Evolutionary conservation across 2,329 filamentous ascomycete genomes (phyloP).

Genomic region (Colletotrichum ledebouriae): DNA sequence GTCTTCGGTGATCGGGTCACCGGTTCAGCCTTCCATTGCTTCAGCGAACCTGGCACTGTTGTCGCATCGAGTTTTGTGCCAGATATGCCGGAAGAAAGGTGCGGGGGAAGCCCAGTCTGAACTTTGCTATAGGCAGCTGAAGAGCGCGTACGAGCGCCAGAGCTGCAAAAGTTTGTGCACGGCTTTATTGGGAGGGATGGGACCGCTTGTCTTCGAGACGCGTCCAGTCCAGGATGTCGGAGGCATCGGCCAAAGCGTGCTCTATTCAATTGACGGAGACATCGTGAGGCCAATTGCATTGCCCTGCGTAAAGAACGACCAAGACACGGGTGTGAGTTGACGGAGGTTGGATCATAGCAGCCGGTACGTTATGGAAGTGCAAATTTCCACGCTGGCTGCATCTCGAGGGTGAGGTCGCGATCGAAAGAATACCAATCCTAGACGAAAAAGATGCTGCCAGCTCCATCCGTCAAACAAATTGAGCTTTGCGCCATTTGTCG

Average conservation of each 20-base stretch:
- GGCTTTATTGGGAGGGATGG: conserved; percentile 2
- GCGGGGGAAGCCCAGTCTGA: neutral
- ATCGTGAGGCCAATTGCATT: conserved; percentile 44
- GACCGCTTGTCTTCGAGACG: conserved; percentile 14
- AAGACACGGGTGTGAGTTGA: conserved; percentile 5
- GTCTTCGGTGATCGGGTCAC: neutral
- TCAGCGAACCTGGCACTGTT: neutral
- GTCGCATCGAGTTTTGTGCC: neutral
- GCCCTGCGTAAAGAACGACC: conserved; percentile 36
- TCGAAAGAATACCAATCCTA: neutral
- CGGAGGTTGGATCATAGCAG: conserved; percentile 35
- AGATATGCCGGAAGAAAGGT: no score
- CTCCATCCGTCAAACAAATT: conserved; percentile 33
- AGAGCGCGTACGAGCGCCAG: neutral
- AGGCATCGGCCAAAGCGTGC: conserved; percentile 40
- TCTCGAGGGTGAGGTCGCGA: conserved; percentile 19
- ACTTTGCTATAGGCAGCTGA: no score
- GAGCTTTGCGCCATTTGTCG: conserved; percentile 30
- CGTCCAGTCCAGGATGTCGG: conserved; percentile 27
- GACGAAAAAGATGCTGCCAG: conserved; percentile 18
- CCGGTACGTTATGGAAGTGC: conserved; percentile 16
- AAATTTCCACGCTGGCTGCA: conserved; percentile 20
- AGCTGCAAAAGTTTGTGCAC: neutral
- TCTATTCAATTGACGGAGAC: conserved; percentile 45
- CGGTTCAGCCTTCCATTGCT: neutral